Base-by-base conservation (phyloP, 179 eudicot genomes). In the Sideroxylon spinosum region DNA sequence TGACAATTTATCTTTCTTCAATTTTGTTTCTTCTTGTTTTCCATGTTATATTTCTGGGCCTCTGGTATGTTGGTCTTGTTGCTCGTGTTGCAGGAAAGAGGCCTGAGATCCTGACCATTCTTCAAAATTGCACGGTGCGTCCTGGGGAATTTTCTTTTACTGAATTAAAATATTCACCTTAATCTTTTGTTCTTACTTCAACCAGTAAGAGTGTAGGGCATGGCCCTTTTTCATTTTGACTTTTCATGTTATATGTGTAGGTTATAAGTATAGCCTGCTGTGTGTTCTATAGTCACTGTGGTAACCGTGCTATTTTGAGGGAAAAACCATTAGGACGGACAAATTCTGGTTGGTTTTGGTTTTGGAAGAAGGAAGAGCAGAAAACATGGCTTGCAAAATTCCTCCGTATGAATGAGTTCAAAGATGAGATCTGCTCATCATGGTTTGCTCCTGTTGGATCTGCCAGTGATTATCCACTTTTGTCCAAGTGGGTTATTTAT, bases 401-500 rank as follows among this genome's bases (percentile, higher is more conserved):
- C 81, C 81, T 96, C 75, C 92, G 89, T 49, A 86, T 96, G 91
- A 87, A 90, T 78, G 90, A 96, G 79, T 87, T 94, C 32, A 96
- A 96, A 84, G 92, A 94, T 76, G 93, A 92, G 82, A 89, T 96
- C 37, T 96, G 99, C 85, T 88, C 89, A 72, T 96, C 98, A 70
- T 96, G 99, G 99, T 96, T 96, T 87, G 99, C 98, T 79, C 99
- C 99, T 49, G 99, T 96, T 81, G 99, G 99, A 68, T 94, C 99
- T 75, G 99, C 98, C 32, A 88, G 92, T 80, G 99, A 96, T 88
- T 96, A 94, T 81, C 99, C 99, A 23, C 88, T 96, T 65, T 75
- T 96, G 79, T 94, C 99, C 62, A 94, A 96, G 89, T 96, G 99
- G 99, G 96, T 96, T 62, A 94, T 96, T 78, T 96, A 96, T 81